Conservation (phyloP, 1,284 basidiomycete genomes). For the Boletus mariae region DNA sequence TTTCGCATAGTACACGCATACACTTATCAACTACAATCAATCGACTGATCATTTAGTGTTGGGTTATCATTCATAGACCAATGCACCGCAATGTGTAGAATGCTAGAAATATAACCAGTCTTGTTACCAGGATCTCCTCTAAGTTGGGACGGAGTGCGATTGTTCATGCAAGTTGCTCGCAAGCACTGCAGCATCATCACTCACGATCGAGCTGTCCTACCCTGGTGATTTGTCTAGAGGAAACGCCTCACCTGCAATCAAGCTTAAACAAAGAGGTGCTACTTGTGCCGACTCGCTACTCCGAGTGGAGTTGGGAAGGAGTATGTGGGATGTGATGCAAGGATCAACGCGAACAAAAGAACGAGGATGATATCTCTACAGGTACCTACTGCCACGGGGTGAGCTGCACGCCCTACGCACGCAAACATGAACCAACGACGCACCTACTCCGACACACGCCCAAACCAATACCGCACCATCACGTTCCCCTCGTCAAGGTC, state of each 20-base stretch:
- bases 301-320: not conserved
- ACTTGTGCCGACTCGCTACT: too few species aligned
- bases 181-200: too few species aligned
- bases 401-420: not conserved
- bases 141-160: too few species aligned
- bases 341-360: not conserved
- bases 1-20: constrained; percentile 17
- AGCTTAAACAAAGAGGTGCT: too few species aligned
- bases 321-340: not conserved
- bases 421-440: not conserved
- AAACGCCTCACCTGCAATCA: too few species aligned
- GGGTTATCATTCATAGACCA: constrained; percentile 13
- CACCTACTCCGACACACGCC: constrained; percentile 9
- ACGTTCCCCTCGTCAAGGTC: constrained; percentile 32
- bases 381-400: not conserved
- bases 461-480: constrained; percentile 31
- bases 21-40: constrained; percentile 22
- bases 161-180: not conserved
- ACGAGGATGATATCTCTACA: not conserved
- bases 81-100: constrained; percentile 10
- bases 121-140: not conserved
- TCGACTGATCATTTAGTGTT: constrained; percentile 15
- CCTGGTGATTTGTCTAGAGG: too few species aligned
- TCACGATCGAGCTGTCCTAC: too few species aligned
- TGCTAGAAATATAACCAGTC: constrained; percentile 6